Evolutionary conservation across 106 monocot genomes (phyloP), one percentile per base, ranked within the genome.

Genomic region (Alisma plantagoaquatica): DNA sequence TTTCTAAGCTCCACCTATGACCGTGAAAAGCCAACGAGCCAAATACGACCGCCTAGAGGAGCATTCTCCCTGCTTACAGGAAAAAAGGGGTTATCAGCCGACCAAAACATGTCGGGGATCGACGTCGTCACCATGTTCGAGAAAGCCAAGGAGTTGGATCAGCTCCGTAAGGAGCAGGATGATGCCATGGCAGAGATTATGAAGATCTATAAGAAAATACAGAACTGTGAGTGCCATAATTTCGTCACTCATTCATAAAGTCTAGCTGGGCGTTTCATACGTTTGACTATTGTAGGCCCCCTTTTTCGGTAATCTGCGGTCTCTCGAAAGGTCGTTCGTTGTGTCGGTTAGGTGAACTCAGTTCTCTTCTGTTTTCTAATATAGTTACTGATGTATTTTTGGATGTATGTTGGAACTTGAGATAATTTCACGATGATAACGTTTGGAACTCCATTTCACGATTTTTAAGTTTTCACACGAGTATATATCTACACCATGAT

Each of bases 141-240:
- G 50, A 88, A 84, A 66, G 67, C 84, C 17, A 96, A 84, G 84
- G 94, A 96, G 59, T 70, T 96, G 38, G 94, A 96, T 51, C 81
- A 78, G 70, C 68, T 96, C 16, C 53, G 73, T 41, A 96, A 96
- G 81, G 84, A 88, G 2, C 84, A 81, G 65, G 94, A 88, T 27
- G 94, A 88, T 0, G 48, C 72, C 53, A 33, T 81, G 30, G 14
- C 29, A 8, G 94, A 96, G 46, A 96, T 96, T 65, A 96, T 88
- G 68, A 84, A 78, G 68, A 42, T 88, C 29, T 88, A 96, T 71
- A 96, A 88, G 73, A 96, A 84, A 68, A 57, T 96, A 41, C 83
- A 72, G 33, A 62, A 73, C 27, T 59, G 93, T 92, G 47, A 63
- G 77, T 48, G 32, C n/a, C 65, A 23, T 27, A 10, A 4, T 42